phyloP scores from a whole-genome alignment of 2,329 filamentous ascomycete genomes.

The Teratosphaeria gauchensis region DNA sequence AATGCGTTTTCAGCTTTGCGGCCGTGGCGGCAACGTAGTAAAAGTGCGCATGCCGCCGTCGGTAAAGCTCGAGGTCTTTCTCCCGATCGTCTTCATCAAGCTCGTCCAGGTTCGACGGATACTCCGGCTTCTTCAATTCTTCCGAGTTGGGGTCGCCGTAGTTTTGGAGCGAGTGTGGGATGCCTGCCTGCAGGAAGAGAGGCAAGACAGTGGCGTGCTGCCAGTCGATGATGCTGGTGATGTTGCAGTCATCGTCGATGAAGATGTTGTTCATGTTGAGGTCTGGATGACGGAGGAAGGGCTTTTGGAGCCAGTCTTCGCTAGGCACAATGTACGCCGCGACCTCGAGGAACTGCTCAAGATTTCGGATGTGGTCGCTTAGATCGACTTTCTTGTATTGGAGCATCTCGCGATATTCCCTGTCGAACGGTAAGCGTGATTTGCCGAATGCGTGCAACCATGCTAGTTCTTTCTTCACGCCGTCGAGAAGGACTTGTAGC shows the following conservation, averaged over 20 bases:
- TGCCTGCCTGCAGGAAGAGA: conserved; percentile 8
- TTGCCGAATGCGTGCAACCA: conserved; percentile 21
- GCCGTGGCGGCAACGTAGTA: conserved; percentile 15
- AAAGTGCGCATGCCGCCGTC: conserved; percentile 16
- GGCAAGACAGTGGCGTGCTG: conserved; percentile 8
- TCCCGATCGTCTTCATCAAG: conserved; percentile 9
- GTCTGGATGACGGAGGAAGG: conserved; percentile 27
- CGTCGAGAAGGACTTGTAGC: conserved; percentile 15
- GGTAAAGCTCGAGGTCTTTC: conserved; percentile 11
- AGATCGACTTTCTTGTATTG: conserved; percentile 10
- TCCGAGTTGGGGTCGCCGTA: conserved; percentile 24
- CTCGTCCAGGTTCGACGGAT: conserved; percentile 9
- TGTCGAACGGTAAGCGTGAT: conserved; percentile 24
- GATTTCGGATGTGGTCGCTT: conserved; percentile 16
- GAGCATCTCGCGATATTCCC: conserved; percentile 22
- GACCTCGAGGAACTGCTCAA: conserved; percentile 22
- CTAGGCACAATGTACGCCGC: conserved; percentile 12
- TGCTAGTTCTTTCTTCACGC: conserved; percentile 22
- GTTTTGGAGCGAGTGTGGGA: conserved; percentile 31
- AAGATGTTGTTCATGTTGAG: conserved; percentile 27
- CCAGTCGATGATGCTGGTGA: conserved; percentile 18
- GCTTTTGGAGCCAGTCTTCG: conserved; percentile 8
- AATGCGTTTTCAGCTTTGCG: conserved; percentile 9
- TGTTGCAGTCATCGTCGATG: conserved; percentile 22
- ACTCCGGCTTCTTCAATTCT: conserved; percentile 8